A percentile compares a stretch with the other conserved stretches of the same genome.
Evolutionary conservation across 164 flowering plant species (phyloP).

Genomic region (Kalanchoe fedtschenkoi): DNA sequence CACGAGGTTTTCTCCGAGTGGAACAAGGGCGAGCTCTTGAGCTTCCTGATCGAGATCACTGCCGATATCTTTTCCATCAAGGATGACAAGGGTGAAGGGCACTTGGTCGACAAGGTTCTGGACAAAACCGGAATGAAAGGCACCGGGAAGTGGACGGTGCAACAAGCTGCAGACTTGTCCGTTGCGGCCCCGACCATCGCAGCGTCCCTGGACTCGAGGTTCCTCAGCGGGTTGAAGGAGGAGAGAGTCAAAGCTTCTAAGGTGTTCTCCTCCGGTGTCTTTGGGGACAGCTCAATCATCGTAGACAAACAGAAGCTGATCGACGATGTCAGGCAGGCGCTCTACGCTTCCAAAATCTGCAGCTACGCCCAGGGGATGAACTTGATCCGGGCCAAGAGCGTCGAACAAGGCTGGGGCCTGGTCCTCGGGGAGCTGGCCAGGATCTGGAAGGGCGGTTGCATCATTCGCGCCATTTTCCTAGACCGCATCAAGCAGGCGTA

Average conservation of each 20-base stretch:
- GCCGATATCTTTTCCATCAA: slow-evolving; percentile 34
- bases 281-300: too few species aligned
- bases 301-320: slow-evolving; percentile 37
- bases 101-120: slow-evolving; percentile 42
- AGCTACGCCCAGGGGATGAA: slow-evolving; percentile 53
- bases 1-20: slow-evolving; percentile 32
- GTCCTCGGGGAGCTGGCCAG: slow-evolving; percentile 42
- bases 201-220: slow-evolving; percentile 36
- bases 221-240: slow-evolving; percentile 43
- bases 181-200: slow-evolving; percentile 47
- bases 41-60: slow-evolving; percentile 40
- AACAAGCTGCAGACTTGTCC: slow-evolving; percentile 44
- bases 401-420: slow-evolving; percentile 32
- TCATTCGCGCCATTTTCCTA: slow-evolving; percentile 41
- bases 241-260: slow-evolving; percentile 32
- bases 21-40: slow-evolving; percentile 39
- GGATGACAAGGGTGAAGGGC: slow-evolving; percentile 29
- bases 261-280: too few species aligned
- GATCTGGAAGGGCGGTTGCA: slow-evolving; percentile 54
- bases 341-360: slow-evolving; percentile 47
- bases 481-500: slow-evolving; percentile 44
- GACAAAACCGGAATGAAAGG: slow-evolving; percentile 53
- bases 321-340: slow-evolving; percentile 46
- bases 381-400: slow-evolving; percentile 36
- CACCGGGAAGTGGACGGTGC: slow-evolving; percentile 50